Evolutionary conservation across 805 yeast species (phyloP).

Genomic region (Scheffersomyces lignosus): DNA sequence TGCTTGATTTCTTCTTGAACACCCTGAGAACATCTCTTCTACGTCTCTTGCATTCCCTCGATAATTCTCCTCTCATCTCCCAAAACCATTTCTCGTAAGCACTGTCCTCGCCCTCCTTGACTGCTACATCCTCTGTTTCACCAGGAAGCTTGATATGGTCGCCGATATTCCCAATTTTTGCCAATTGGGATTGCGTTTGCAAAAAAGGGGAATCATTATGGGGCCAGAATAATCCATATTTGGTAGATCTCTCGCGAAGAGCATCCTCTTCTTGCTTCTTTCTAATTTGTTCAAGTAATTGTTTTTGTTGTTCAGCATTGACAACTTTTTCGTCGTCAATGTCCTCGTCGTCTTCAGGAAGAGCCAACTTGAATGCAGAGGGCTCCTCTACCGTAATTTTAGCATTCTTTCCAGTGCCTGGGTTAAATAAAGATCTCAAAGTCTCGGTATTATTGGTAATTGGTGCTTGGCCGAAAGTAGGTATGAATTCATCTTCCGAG

Average conservation of each 20-base stretch:
- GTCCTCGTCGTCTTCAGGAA: slow-evolving; percentile 47
- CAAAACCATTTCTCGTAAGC: slow-evolving; percentile 77
- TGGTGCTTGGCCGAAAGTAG: slow-evolving; percentile 45
- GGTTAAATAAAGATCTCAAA: slow-evolving; percentile 59
- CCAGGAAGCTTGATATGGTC: slow-evolving; percentile 38
- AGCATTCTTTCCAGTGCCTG: slow-evolving; percentile 18
- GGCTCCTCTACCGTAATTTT: slow-evolving; percentile 5
- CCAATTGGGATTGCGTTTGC: slow-evolving; percentile 78
- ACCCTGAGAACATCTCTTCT: slow-evolving; percentile 71
- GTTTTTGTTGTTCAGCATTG: slow-evolving; percentile 21
- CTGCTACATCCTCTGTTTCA: slow-evolving; percentile 20
- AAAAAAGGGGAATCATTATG: slow-evolving; percentile 87
- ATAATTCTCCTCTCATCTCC: slow-evolving; percentile 79
- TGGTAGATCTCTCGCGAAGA: slow-evolving; percentile 18
- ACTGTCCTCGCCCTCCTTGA: slow-evolving; percentile 37
- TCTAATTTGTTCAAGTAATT: slow-evolving; percentile 31
- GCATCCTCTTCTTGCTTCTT: slow-evolving; percentile 29
- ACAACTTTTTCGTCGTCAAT: slow-evolving; percentile 31
- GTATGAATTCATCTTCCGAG: slow-evolving; percentile 49
- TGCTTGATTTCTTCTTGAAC: slow-evolving; percentile 43
- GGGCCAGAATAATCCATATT: slow-evolving; percentile 68
- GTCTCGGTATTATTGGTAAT: slow-evolving; percentile 54
- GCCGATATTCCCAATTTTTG: slow-evolving; percentile 46
- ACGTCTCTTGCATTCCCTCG: slow-evolving; percentile 70
- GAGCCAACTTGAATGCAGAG: slow-evolving; percentile 40